phyloP scores from a whole-genome alignment of 257 asterid species.

The Asclepias syriaca region DNA sequence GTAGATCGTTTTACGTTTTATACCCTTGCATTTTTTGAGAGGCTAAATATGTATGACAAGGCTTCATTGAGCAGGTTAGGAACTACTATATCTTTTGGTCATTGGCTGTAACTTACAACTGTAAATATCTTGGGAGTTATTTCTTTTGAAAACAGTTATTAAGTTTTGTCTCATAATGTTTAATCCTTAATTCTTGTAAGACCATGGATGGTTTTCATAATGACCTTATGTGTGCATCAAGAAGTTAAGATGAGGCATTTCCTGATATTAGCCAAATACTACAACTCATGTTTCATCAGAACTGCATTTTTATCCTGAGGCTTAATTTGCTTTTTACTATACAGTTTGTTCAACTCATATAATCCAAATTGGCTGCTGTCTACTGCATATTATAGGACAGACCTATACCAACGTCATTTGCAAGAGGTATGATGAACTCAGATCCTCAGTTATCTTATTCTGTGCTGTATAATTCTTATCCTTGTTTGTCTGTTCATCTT shows the following conservation, averaged over 20 bases:
- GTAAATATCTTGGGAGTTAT: not conserved
- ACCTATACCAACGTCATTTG: slow-evolving; percentile 63
- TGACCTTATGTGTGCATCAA: not conserved
- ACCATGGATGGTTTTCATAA: too few species aligned
- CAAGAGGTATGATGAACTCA: slow-evolving; percentile 53
- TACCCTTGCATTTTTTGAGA: slow-evolving; percentile 97
- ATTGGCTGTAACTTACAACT: not conserved
- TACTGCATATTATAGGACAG: slow-evolving; percentile 79
- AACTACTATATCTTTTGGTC: not conserved
- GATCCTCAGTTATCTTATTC: slow-evolving; percentile 14
- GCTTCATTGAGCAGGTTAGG: slow-evolving; percentile 86
- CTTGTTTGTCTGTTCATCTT: not conserved
- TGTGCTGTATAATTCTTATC: slow-evolving; percentile 9
- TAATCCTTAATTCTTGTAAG: not conserved
- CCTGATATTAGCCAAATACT: not conserved
- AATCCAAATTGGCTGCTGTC: slow-evolving; percentile 77
- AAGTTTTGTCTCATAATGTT: not conserved
- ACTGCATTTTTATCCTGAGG: slow-evolving; percentile 6
- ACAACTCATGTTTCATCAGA: not conserved
- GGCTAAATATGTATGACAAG: slow-evolving; percentile 84
- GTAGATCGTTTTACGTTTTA: slow-evolving; percentile 91
- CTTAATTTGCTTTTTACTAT: slow-evolving; percentile 23
- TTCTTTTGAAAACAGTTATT: not conserved
- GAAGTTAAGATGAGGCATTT: not conserved
- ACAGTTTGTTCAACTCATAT: slow-evolving; percentile 85